Percentiles rank a stretch among this genome's conserved stretches.
Conservation (phyloP, 331 rosid species). For the Telfairia occidentalis region DNA sequence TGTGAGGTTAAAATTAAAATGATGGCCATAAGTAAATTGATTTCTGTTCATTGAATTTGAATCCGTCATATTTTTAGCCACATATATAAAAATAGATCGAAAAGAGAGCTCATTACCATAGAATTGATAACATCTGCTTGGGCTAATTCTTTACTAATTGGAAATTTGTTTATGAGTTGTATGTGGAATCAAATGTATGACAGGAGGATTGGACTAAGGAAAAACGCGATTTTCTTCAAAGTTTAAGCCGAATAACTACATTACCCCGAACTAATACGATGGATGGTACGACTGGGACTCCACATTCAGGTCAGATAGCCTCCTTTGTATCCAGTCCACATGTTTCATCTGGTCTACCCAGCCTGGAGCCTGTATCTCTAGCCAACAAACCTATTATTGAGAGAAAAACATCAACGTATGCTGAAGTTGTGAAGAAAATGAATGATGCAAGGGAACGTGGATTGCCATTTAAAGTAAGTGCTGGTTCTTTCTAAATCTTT, state of each 20-base stretch:
- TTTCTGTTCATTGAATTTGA: neutral
- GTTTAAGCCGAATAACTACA: constrained; percentile 75
- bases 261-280: constrained; percentile 71
- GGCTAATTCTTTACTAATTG: neutral
- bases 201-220: constrained; percentile 99
- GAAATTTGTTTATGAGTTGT: constrained; percentile 17
- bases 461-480: constrained; percentile 62
- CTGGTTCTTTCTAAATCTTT: neutral
- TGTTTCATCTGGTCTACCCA: constrained; percentile 34
- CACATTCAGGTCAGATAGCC: constrained; percentile 45
- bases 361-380: constrained; percentile 46
- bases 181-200: constrained; percentile 23
- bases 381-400: constrained; percentile 59
- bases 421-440: constrained; percentile 67
- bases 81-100: neutral
- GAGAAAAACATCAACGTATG: constrained; percentile 68
- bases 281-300: constrained; percentile 30
- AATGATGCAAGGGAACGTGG: constrained; percentile 80
- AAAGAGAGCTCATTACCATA: neutral
- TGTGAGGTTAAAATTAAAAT: neutral
- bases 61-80: neutral
- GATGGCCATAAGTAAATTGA: neutral
- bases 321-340: constrained; percentile 45
- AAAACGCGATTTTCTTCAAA: constrained; percentile 91
- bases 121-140: neutral